Base-by-base conservation (phyloP, 495 filamentous ascomycete species). In the Daldinia decipiens region DNA sequence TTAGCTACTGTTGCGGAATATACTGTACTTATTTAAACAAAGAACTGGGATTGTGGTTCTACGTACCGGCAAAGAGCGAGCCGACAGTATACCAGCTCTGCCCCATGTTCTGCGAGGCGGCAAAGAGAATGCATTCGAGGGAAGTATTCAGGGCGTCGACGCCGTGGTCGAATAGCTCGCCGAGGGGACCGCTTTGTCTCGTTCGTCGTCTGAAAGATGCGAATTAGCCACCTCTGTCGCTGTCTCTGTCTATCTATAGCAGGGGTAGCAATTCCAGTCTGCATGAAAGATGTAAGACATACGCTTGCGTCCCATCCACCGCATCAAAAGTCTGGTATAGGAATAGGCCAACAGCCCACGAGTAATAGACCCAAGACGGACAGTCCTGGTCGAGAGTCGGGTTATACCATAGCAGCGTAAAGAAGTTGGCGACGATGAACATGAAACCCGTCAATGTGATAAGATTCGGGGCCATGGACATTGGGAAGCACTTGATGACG, bases 271-370 rank as follows among this genome's bases (percentile, higher is more conserved):
- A 7, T 8, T 32, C 29, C 0, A 32, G 29, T 32, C 29, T 32
- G 29, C 43, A 0, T 21, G 12, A 31, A 53, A 53, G 50, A 84
- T 21, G 12, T 53, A 53, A 53, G 50, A 84, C 91, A 57, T 87
- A 92, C 87, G 95, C 95, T 78, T 99, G 95, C 38, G 92, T 87
- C 47, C 95, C 95, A 82, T 99, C 95, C 57, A 97, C 92, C 5
- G 95, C 95, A 81, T 99, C 95, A 79, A 98, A 98, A 0, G 95
- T 99, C 85, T 99, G 95, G 76, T 99, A 99, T 36, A 99, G 80
- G 78, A 98, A 97, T 71, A 99, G 80, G 2, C 95, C 95, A 52
- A 91, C 81, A 21, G 96, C 89, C 90, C 93, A 99, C 68, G 88
- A 91, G 57, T 89, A 90, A 84, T 98, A 99, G 15, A 99, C 95